Evolutionary conservation across 2,329 filamentous ascomycete species (phyloP).

Genomic region (Xylariaceae sp.): DNA sequence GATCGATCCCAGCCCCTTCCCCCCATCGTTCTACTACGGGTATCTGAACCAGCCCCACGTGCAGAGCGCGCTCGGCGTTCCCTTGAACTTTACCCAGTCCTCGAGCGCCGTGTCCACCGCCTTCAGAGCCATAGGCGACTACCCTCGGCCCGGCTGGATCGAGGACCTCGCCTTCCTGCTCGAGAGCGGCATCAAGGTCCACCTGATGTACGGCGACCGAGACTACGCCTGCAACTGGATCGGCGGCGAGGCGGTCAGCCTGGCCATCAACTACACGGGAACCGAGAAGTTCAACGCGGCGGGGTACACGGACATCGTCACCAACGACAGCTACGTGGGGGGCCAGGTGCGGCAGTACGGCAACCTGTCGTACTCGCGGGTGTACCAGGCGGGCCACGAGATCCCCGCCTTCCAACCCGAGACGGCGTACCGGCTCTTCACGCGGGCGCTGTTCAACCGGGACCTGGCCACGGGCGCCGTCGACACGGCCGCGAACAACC

Average conservation of each 20-base stretch:
- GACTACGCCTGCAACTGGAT: conserved; percentile 62
- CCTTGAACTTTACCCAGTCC: conserved; percentile 58
- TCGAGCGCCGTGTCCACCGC: conserved; percentile 46
- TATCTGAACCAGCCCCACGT: conserved; percentile 61
- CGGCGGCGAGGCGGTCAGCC: conserved; percentile 55
- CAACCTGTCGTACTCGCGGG: conserved; percentile 64
- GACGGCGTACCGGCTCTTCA: conserved; percentile 52
- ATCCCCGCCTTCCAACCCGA: conserved; percentile 56
- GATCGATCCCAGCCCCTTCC: conserved; percentile 53
- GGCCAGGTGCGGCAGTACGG: conserved; percentile 71
- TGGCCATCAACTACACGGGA: conserved; percentile 50
- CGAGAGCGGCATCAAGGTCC: conserved; percentile 59
- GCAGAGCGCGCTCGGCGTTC: conserved; percentile 60
- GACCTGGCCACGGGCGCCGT: conserved; percentile 55
- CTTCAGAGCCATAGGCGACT: conserved; percentile 44
- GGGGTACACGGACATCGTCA: conserved; percentile 66
- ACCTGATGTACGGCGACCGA: conserved; percentile 60
- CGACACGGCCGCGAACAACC: conserved; percentile 51
- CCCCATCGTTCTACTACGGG: conserved; percentile 53
- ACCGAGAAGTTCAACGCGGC: conserved; percentile 51
- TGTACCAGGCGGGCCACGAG: conserved; percentile 62
- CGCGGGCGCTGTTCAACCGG: conserved; percentile 52
- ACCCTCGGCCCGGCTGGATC: conserved; percentile 40
- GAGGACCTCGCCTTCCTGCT: conserved; percentile 56
- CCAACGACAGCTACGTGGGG: conserved; percentile 63